phyloP scores from a whole-genome alignment of 768 basidiomycete species.

The Paxillus rubicundulus region DNA sequence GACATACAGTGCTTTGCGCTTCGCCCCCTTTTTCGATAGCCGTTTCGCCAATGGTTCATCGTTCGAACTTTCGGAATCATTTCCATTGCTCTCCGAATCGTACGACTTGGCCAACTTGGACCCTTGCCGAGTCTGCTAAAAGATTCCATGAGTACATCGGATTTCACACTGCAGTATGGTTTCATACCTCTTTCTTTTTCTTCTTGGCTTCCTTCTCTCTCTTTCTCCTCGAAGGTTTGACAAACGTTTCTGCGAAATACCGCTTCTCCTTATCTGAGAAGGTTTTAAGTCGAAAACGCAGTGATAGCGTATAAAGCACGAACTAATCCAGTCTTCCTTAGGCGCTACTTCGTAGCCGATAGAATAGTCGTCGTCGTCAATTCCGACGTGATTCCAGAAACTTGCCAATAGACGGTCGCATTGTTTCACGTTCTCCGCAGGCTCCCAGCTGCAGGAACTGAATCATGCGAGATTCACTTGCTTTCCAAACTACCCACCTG shows the following conservation, averaged over 20 bases:
- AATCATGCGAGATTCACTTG: background rate
- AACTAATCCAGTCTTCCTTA: conserved; percentile 57
- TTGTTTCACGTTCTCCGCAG: conserved; percentile 51
- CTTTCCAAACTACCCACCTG: conserved; percentile 40
- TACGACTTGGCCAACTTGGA: conserved; percentile 8
- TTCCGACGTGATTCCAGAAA: conserved; percentile 63
- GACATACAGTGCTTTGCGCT: conserved; percentile 2
- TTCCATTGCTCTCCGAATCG: conserved; percentile 7
- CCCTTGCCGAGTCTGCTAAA: conserved; percentile 15
- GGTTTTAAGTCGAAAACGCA: background rate
- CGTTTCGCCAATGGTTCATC: background rate
- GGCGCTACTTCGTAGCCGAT: conserved; percentile 47
- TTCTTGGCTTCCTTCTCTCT: conserved; percentile 14
- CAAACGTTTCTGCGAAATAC: conserved; percentile 32
- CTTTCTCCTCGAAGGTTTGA: conserved; percentile 17
- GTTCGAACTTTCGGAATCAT: conserved; percentile 11
- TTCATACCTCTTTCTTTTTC: conserved; percentile 18
- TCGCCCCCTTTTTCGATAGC: conserved; percentile 1
- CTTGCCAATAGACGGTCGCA: conserved; percentile 60
- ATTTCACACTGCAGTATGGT: background rate
- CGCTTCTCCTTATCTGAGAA: conserved; percentile 39
- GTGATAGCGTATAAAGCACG: conserved; percentile 1
- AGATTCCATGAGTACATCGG: conserved; percentile 1
- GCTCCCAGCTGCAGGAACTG: conserved; percentile 59
- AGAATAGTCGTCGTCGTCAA: conserved; percentile 53